Percentiles rank a stretch among this genome's conserved stretches.
Conservation (phyloP, 768 basidiomycete species). For the Roridomyces roridus region DNA sequence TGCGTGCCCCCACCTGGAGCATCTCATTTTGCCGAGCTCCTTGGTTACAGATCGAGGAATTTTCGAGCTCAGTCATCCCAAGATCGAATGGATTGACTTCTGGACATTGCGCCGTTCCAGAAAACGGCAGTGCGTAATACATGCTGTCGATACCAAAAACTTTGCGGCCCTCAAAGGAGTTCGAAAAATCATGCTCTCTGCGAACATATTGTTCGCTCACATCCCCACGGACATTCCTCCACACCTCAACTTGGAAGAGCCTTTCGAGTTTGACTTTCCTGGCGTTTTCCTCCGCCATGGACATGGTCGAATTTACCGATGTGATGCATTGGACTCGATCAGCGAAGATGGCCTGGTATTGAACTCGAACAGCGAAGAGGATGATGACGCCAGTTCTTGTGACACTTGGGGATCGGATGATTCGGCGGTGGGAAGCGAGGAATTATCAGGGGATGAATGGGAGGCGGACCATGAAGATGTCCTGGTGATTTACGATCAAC, state of each 20-base stretch:
- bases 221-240: constrained; percentile 3
- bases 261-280: constrained; percentile 5
- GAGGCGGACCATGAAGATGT: constrained; percentile 2
- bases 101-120: neutral
- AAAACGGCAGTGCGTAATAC: too few species aligned
- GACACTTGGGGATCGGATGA: neutral
- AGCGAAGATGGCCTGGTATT: neutral
- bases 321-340: neutral
- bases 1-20: neutral
- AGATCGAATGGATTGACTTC: constrained; percentile 6
- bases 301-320: constrained; percentile 2
- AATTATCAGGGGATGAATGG: neutral
- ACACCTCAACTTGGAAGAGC: neutral
- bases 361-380: neutral
- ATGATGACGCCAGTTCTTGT: neutral
- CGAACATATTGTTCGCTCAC: neutral
- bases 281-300: constrained; percentile 3
- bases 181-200: neutral
- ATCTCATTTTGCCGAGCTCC: neutral
- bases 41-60: too few species aligned
- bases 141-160: too few species aligned
- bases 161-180: constrained; percentile 5
- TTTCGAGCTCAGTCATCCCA: neutral
- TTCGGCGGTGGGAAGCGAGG: neutral
- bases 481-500: neutral